A percentile compares a stretch with the other conserved stretches of the same genome.
Evolutionary conservation across 2,329 filamentous ascomycete genomes (phyloP).

Genomic region (Polytolypa hystricis): DNA sequence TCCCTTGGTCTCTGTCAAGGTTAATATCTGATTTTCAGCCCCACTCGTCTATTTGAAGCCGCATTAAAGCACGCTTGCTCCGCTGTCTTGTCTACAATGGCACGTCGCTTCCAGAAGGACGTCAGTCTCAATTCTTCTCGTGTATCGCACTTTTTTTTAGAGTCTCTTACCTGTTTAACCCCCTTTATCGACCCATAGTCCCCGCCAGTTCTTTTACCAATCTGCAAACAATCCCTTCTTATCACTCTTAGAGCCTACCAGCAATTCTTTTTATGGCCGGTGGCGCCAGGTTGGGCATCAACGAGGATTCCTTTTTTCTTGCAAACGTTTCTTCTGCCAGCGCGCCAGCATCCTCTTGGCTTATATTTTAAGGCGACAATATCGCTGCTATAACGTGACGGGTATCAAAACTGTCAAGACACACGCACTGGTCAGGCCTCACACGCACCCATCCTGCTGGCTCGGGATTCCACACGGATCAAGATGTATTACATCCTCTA

Average conservation of each 20-base stretch:
- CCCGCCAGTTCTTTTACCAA: conserved; percentile 11
- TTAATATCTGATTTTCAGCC: conserved; percentile 15
- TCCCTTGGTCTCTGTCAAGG: conserved; percentile 7
- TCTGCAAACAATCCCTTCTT: conserved; percentile 5
- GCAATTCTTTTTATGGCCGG: conserved; percentile 11
- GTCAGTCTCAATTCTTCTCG: conserved; percentile 4
- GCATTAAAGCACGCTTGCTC: conserved; percentile 19
- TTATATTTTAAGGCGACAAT: too few relatives aligned
- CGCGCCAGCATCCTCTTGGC: too few relatives aligned
- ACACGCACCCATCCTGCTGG: too few relatives aligned
- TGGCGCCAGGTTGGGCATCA: conserved; percentile 20
- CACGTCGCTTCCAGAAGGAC: conserved; percentile 6
- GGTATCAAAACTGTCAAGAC: conserved; percentile 8
- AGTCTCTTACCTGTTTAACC: conserved; percentile 5
- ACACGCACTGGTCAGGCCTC: too few relatives aligned
- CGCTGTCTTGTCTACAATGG: conserved; percentile 12
- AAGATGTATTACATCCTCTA: conserved; percentile 49
- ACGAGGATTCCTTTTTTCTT: too few relatives aligned
- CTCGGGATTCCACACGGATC: conserved; percentile 12
- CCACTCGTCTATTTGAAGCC: conserved; percentile 23
- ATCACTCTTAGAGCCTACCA: conserved; percentile 2
- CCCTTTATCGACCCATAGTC: conserved; percentile 8
- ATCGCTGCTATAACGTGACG: conserved; percentile 1
- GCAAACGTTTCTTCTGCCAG: too few relatives aligned
- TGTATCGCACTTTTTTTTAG: conserved; percentile 2